Percentiles rank a stretch among this genome's conserved stretches.
Conservation (phyloP, 2,329 filamentous ascomycete genomes). For the Trichophaea hybrida region DNA sequence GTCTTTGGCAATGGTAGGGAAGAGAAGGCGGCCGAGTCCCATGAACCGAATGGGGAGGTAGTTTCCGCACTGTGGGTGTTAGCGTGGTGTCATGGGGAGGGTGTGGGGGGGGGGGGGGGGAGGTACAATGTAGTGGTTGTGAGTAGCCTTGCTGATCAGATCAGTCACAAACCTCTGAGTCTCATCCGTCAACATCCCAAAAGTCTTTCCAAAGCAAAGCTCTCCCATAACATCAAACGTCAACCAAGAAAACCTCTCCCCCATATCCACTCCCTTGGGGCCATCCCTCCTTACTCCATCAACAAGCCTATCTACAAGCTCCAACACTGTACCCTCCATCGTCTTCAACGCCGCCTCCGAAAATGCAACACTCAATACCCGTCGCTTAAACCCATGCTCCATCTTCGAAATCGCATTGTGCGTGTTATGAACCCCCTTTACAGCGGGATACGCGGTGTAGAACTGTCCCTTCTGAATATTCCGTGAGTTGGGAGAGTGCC, state of each 20-base stretch:
- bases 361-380: constrained; percentile 59
- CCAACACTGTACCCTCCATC: constrained; percentile 53
- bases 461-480: constrained; percentile 56
- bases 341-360: constrained; percentile 50
- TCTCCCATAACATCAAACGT: constrained; percentile 41
- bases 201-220: constrained; percentile 39
- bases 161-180: constrained; percentile 53
- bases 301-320: constrained; percentile 48
- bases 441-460: constrained; percentile 57
- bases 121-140: constrained; percentile 52
- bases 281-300: constrained; percentile 30
- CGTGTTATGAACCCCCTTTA: constrained; percentile 47
- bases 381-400: constrained; percentile 54
- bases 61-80: constrained; percentile 46
- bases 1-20: constrained; percentile 50
- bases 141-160: constrained; percentile 52
- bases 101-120: not conserved
- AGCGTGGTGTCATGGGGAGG: not conserved
- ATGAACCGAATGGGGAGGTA: constrained; percentile 55
- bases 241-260: constrained; percentile 32
- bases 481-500: constrained; percentile 37
- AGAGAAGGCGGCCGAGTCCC: constrained; percentile 52
- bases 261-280: constrained; percentile 27
- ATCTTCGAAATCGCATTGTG: constrained; percentile 57
- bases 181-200: constrained; percentile 36